Percentiles rank a stretch among this genome's conserved stretches.
phyloP scores from a whole-genome alignment of 805 yeast genomes.

The Metschnikowia lachancei region DNA sequence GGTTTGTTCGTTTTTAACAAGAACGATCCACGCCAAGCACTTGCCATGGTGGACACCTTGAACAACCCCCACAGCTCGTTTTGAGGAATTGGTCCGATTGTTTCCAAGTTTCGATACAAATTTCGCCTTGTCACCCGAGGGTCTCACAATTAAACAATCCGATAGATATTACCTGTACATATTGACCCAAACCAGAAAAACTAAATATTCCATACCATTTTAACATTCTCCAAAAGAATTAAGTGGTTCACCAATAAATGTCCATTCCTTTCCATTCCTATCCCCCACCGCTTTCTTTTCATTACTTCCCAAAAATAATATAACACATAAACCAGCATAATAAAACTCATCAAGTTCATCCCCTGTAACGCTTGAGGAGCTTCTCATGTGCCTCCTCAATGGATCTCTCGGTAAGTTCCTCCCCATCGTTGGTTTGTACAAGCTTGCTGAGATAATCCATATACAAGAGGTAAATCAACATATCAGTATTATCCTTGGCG shows the following conservation, averaged over 20 bases:
- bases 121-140: not conserved
- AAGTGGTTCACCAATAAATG: too few species aligned
- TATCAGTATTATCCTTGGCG: constrained; percentile 39
- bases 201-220: too few species aligned
- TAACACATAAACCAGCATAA: not conserved
- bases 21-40: constrained; percentile 72
- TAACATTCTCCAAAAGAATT: too few species aligned
- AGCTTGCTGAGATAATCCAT: constrained; percentile 45
- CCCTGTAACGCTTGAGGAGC: constrained; percentile 37
- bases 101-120: not conserved
- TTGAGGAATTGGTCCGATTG: too few species aligned
- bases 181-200: not conserved
- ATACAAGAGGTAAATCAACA: constrained; percentile 47
- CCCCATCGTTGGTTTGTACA: constrained; percentile 36
- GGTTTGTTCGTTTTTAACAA: constrained; percentile 93
- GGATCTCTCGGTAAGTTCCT: constrained; percentile 36
- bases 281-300: too few species aligned
- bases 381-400: constrained; percentile 35
- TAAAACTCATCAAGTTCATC: constrained; percentile 17
- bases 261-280: too few species aligned
- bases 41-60: constrained; percentile 56
- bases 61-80: constrained; percentile 26
- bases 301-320: not conserved
- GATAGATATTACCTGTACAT: not conserved
- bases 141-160: not conserved